Conservation (phyloP, 495 filamentous ascomycete species). For the Cercophora sp. region DNA sequence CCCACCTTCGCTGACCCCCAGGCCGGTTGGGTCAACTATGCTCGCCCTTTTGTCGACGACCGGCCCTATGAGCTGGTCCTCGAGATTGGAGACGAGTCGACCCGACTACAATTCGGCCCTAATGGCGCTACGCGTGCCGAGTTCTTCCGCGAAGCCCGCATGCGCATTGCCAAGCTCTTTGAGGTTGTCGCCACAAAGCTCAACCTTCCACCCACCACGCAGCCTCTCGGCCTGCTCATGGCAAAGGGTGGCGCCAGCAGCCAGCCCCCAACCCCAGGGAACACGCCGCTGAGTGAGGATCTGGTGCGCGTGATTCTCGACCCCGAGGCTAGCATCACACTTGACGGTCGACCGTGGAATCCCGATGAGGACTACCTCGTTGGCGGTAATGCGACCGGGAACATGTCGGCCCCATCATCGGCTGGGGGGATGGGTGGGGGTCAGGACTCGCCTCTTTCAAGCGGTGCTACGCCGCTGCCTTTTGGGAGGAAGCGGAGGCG, state of each 20-base stretch:
- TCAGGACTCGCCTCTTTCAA: slow-evolving; percentile 35
- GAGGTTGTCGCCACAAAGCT: slow-evolving; percentile 80
- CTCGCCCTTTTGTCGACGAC: slow-evolving; percentile 79
- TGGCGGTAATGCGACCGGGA: not conserved
- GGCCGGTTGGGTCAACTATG: slow-evolving; percentile 68
- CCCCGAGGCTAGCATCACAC: slow-evolving; percentile 60
- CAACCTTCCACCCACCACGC: slow-evolving; percentile 58
- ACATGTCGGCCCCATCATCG: slow-evolving; percentile 32
- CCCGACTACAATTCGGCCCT: slow-evolving; percentile 52
- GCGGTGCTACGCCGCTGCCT: slow-evolving; percentile 4
- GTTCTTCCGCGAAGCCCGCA: slow-evolving; percentile 65
- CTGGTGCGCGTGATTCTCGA: slow-evolving; percentile 64
- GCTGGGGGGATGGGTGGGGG: slow-evolving; percentile 26
- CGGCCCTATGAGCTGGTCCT: slow-evolving; percentile 68
- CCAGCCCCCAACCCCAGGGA: slow-evolving; percentile 62
- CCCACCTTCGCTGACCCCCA: slow-evolving; percentile 29
- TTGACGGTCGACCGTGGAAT: slow-evolving; percentile 60
- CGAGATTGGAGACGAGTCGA: slow-evolving; percentile 69
- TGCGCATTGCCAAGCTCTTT: slow-evolving; percentile 67
- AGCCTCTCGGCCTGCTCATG: slow-evolving; percentile 68
- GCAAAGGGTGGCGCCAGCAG: slow-evolving; percentile 45
- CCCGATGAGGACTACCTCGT: slow-evolving; percentile 23
- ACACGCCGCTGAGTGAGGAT: slow-evolving; percentile 67
- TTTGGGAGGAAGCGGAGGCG: slow-evolving; percentile 46
- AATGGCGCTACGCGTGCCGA: slow-evolving; percentile 49